These are phyloP conservation scores for Oryza officinalis DNA, from an alignment of 176 grass and related monocot genomes.

Conservation along the genomic window DNA sequence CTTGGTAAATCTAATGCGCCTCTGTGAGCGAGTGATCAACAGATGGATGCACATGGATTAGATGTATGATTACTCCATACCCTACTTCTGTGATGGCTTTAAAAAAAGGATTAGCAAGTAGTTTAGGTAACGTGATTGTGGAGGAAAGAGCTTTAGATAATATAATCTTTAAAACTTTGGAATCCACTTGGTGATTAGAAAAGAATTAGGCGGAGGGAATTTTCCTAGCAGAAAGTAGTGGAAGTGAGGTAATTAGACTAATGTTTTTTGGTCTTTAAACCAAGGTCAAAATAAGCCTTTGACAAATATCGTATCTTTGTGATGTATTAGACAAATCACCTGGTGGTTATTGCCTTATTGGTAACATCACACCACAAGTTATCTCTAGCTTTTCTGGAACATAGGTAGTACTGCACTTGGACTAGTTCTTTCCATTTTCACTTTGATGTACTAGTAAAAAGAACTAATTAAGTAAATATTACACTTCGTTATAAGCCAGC, in stretches of 20 bases:
- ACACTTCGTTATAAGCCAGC: slow-evolving; percentile 12
- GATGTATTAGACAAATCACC: slow-evolving; percentile 47
- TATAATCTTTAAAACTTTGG: slow-evolving; percentile 62
- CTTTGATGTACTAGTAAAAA: slow-evolving; percentile 31
- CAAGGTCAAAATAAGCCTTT: slow-evolving; percentile 58
- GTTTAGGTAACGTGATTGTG: slow-evolving; percentile 64
- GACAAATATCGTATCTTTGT: slow-evolving; percentile 53
- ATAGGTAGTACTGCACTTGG: slow-evolving; percentile 46
- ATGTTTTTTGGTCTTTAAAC: slow-evolving; percentile 51
- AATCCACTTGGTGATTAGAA: slow-evolving; percentile 50
- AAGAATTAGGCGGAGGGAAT: slow-evolving; percentile 29
- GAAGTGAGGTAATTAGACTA: slow-evolving; percentile 50
- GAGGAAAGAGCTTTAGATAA: slow-evolving; percentile 62
- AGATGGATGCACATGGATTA: slow-evolving; percentile 68
- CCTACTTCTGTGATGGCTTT: slow-evolving; percentile 49
- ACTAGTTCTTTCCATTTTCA: slow-evolving; percentile 30
- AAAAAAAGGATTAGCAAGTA: slow-evolving; percentile 59
- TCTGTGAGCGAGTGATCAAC: slow-evolving; percentile 50
- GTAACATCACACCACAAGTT: slow-evolving; percentile 59
- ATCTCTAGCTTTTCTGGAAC: slow-evolving; percentile 55
- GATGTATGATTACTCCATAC: slow-evolving; percentile 51
- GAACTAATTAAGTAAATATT: slow-evolving; percentile 7
- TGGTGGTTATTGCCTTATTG: slow-evolving; percentile 66
- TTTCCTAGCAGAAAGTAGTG: slow-evolving; percentile 44
- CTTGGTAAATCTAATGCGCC: slow-evolving; percentile 50